Base-by-base conservation (phyloP, 306 rosid species). In the Prunus fruticosa region DNA sequence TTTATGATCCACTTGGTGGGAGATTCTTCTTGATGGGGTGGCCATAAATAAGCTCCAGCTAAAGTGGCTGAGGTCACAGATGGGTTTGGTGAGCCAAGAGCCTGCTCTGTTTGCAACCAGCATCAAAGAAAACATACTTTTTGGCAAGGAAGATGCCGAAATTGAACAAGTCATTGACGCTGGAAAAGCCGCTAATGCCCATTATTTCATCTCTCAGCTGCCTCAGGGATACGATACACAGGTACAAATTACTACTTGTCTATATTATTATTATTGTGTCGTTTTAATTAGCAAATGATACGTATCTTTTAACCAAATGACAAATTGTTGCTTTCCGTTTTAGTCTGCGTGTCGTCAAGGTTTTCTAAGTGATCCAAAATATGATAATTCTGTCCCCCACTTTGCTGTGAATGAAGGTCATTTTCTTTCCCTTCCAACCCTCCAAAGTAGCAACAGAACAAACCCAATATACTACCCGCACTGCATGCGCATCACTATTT, bases 41-140 rank as follows among this genome's bases (percentile, higher is more conserved):
- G 75, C 81, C 45, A 84, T 89, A 46, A 74, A 84, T 5, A 86
- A 57, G 82, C 60, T 91, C 52, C 96, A 90, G 67, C 87, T 95
- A 22, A 89, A 89, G 75, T 92, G 98, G 98, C 41, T 95, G 25
- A 85, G 98, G 50, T 92, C 96, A 6, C 96, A 92, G 32, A 88
- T 95, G 97, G 98, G 98, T 0, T 72, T 95, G 81, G 97, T 95
- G 10, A 95, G 98, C 74, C 98, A 95, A 69, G 98, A 95, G 73
- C 98, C 98, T 10, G 95, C 91, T 5, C 84, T 95, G 2, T 95
- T 95, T 69, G 98, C 92, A 3, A 92, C 98, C 3, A 84, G 83
- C 62, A 90, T 95, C 72, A 90, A 74, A 32, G 97, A 95, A 81
- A 95, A 95, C 76, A 82, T 95, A 69, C 83, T 95, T 1, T 95